Percentiles rank a stretch among this genome's conserved stretches.
phyloP scores from a whole-genome alignment of 805 yeast species.

The Saccharomyces cerevisiae region DNA sequence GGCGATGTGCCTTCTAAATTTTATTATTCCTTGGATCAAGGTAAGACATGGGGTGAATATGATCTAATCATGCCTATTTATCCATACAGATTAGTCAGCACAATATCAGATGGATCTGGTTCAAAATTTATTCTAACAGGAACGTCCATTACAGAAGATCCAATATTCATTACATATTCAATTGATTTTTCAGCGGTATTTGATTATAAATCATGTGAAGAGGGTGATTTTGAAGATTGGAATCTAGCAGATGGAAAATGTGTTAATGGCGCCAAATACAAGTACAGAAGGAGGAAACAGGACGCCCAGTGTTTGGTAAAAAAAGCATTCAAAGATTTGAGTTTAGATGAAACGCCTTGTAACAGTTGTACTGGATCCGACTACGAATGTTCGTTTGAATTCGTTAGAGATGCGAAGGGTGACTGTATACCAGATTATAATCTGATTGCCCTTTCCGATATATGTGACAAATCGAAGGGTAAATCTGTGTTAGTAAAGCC shows the following conservation, averaged over 20 bases:
- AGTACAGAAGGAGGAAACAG: conserved; percentile 53
- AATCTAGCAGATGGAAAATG: conserved; percentile 39
- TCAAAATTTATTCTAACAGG: conserved; percentile 43
- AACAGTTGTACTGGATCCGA: conserved; percentile 49
- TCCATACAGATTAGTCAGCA: conserved; percentile 31
- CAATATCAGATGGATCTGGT: conserved; percentile 70
- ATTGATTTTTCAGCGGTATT: conserved; percentile 55
- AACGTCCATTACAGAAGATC: no score
- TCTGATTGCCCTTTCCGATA: conserved; percentile 14
- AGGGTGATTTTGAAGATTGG: conserved; percentile 58
- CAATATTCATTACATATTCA: no score
- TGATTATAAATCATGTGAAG: conserved; percentile 35
- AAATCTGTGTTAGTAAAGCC: conserved; percentile 12
- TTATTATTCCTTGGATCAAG: conserved; percentile 64
- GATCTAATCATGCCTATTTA: conserved; percentile 34
- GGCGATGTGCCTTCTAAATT: conserved; percentile 29
- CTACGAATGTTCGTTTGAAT: no score
- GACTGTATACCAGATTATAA: conserved; percentile 40
- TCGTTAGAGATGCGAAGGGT: no score
- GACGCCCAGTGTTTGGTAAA: conserved; percentile 50
- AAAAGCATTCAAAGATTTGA: conserved; percentile 31
- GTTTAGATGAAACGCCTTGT: conserved; percentile 46
- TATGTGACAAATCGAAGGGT: conserved; percentile 12
- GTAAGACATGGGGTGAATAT: conserved; percentile 50
- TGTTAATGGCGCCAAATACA: conserved; percentile 61